phyloP scores from a whole-genome alignment of 176 grass and related monocot species.

The Zea luxurians region DNA sequence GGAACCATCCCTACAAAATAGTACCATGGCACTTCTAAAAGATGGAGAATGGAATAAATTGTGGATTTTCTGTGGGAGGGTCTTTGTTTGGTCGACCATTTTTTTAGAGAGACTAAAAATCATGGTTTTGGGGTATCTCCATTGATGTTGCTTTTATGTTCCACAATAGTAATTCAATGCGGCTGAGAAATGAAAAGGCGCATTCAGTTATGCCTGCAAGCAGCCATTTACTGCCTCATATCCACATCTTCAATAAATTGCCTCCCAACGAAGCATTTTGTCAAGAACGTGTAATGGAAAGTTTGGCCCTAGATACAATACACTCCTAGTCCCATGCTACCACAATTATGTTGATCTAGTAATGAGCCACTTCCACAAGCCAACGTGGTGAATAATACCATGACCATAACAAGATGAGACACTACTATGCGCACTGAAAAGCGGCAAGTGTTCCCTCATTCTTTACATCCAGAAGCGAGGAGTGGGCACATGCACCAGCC shows the following conservation, averaged over 20 bases:
- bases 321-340: background rate
- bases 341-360: background rate
- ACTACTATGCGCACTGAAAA: background rate
- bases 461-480: background rate
- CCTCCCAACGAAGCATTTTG: background rate
- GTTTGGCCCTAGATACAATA: background rate
- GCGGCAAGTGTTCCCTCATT: background rate
- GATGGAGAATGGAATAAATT: too few species aligned
- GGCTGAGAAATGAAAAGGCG: background rate
- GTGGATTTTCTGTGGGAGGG: too few species aligned
- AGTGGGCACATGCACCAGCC: background rate
- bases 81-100: too few species aligned
- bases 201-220: background rate
- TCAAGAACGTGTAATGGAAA: background rate
- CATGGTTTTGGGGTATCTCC: background rate
- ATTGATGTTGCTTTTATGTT: background rate
- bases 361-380: background rate
- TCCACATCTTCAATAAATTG: conserved; percentile 17
- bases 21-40: too few species aligned
- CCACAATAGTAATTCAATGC: background rate
- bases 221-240: background rate
- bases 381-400: background rate
- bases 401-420: background rate
- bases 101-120: background rate
- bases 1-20: too few species aligned